Evolutionary conservation across 192 early-diverging fungal species (phyloP), one percentile per base, ranked within the genome.

Genomic region (Backusella circina): DNA sequence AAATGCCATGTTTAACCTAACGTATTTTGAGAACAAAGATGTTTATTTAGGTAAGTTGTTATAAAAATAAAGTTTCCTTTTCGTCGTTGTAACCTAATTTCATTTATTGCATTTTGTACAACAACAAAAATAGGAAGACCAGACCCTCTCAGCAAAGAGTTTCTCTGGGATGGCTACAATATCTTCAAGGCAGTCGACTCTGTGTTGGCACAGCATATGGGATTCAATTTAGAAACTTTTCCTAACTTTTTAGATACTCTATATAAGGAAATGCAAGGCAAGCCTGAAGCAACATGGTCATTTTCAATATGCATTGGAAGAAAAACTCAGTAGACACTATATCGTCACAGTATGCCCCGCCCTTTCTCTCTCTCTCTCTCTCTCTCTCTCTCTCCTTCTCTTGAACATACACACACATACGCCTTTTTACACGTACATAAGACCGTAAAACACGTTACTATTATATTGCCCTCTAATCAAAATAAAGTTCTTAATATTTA

Each of bases 1-100:
- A 28, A 23, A 37, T 5, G 30, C 54, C 18, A 50, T 37, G 5
- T 73, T 69, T 12, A n/a, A 68, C 5, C 10, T 78, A 12, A 23
- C 61, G n/a, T n/a, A 73, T 32, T 57, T 32, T 33, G 72, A 57
- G 13, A 73, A 67, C 31, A 73, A 72, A 74, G 39, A 50, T 23
- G 44, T 74, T 13, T 35, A 57, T 54, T 35, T 78, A 21, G 72
- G 77, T 78, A 78, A 73, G 21, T 37, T 31, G 61, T 41, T 47
- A 66, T 21, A 26, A 28, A 41, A 13, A 61, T 26, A 26, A 61
- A 3, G 23, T 2, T 26, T 61, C 28, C 10, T 61, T 26, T 26
- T 10, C 23, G 13, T 54, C 21, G 26, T 61, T 61, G 54, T 61
- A 61, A 61, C 54, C 12, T 26, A 23, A 26, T 26, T 61, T 26